phyloP scores from a whole-genome alignment of 345 rosid species.

The Pugionium dolabratum region DNA sequence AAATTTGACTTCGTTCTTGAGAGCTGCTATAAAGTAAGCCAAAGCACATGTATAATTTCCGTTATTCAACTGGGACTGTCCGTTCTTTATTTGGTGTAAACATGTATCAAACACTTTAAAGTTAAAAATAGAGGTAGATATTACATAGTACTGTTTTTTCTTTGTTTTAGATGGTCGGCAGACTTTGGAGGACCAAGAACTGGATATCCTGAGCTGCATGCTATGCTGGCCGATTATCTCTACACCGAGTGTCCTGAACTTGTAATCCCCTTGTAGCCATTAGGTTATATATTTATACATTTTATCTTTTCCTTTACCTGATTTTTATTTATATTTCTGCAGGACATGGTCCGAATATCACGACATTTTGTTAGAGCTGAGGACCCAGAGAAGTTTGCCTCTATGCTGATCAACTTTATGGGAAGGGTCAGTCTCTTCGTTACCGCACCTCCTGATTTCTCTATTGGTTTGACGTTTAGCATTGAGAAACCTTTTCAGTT shows the following conservation, averaged over 20 bases:
- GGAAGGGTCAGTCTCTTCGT: conserved; percentile 63
- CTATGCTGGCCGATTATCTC: conserved; percentile 83
- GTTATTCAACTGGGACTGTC: background rate
- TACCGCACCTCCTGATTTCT: conserved; percentile 1
- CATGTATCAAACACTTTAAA: conserved; percentile 8
- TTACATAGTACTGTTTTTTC: conserved; percentile 7
- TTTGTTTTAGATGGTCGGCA: conserved; percentile 77
- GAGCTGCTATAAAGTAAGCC: conserved; percentile 82
- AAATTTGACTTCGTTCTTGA: conserved; percentile 77
- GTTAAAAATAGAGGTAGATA: background rate
- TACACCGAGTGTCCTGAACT: conserved; percentile 88
- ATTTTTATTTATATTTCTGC: conserved; percentile 32
- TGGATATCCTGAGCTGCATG: conserved; percentile 79
- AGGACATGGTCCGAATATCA: conserved; percentile 89
- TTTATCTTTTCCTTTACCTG: conserved; percentile 3
- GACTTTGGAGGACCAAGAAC: conserved; percentile 68
- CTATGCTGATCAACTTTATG: conserved; percentile 75
- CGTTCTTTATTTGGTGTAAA: background rate
- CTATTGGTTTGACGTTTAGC: background rate
- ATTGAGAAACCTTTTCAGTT: conserved; percentile 3
- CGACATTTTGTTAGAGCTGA: conserved; percentile 88
- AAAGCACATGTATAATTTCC: background rate
- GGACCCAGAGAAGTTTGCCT: conserved; percentile 67
- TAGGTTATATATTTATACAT: background rate
- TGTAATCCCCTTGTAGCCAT: conserved; percentile 47